Percentiles rank a stretch among this genome's conserved stretches.
Evolutionary conservation across 441 rosid genomes (phyloP).

Genomic region (Eutrema salsugineum): DNA sequence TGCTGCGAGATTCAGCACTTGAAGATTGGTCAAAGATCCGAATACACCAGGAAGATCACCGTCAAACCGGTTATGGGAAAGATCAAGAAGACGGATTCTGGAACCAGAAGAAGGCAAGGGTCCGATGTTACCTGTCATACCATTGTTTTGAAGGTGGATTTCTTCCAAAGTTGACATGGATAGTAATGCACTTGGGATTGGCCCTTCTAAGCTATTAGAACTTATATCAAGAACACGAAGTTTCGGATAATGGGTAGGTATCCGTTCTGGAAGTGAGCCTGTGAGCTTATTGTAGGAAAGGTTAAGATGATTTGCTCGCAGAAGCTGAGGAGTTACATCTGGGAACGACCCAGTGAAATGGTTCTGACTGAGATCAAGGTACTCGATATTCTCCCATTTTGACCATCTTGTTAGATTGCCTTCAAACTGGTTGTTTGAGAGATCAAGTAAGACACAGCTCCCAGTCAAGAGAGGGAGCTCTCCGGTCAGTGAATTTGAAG

Average conservation of each 20-base stretch:
- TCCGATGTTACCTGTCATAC: slow-evolving; percentile 54
- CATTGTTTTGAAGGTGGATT: slow-evolving; percentile 69
- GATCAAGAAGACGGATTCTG: slow-evolving; percentile 66
- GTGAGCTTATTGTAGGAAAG: slow-evolving; percentile 76
- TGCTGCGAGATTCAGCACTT: slow-evolving; percentile 70
- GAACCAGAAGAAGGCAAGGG: slow-evolving; percentile 46
- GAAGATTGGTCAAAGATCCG: slow-evolving; percentile 64
- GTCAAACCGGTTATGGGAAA: slow-evolving; percentile 67
- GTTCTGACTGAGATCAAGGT: slow-evolving; percentile 89
- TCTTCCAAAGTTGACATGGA: slow-evolving; percentile 69
- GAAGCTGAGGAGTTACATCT: slow-evolving; percentile 70
- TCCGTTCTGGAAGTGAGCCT: slow-evolving; percentile 59
- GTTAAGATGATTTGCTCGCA: slow-evolving; percentile 87
- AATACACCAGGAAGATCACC: slow-evolving; percentile 73
- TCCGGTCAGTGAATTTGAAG: slow-evolving; percentile 73
- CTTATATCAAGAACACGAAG: slow-evolving; percentile 85
- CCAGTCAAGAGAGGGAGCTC: slow-evolving; percentile 93
- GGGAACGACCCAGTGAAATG: slow-evolving; percentile 76
- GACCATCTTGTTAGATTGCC: slow-evolving; percentile 75
- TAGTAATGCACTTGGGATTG: slow-evolving; percentile 57
- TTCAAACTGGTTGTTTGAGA: slow-evolving; percentile 79
- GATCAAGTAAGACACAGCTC: slow-evolving; percentile 73
- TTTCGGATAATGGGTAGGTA: slow-evolving; percentile 65
- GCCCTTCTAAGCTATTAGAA: slow-evolving; percentile 71
- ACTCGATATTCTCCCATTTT: slow-evolving; percentile 82